These are phyloP conservation scores for Histomonas meleagridis DNA, from an alignment of 208 protist species.

Conservation along the genomic window DNA sequence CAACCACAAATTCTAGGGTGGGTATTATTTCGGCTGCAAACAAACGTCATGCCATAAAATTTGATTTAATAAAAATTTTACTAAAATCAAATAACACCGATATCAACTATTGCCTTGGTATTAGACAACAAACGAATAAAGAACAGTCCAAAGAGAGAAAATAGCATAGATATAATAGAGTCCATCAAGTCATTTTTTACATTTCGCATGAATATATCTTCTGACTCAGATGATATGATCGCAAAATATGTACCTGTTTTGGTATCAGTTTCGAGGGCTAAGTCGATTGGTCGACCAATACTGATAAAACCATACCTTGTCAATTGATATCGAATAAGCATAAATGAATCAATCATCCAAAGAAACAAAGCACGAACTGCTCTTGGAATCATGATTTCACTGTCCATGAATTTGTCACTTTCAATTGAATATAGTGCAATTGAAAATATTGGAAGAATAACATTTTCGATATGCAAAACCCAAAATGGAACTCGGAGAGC, in stretches of 20 bases:
- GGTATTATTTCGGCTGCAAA: too few species aligned
- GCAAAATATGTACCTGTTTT: neutral
- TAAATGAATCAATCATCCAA: neutral
- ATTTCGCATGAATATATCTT: neutral
- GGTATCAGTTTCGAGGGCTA: neutral
- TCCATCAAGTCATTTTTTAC: neutral
- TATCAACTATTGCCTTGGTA: too few species aligned
- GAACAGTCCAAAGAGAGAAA: too few species aligned
- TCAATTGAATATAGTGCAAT: neutral
- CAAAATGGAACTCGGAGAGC: neutral
- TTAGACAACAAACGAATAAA: too few species aligned
- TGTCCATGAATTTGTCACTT: neutral
- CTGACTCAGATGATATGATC: neutral
- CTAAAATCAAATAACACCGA: too few species aligned
- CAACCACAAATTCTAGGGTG: too few species aligned
- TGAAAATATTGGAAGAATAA: neutral
- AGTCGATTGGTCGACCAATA: neutral
- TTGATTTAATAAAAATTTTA: too few species aligned
- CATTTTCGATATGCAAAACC: neutral
- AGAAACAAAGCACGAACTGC: neutral
- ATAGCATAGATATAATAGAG: neutral
- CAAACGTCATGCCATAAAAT: too few species aligned
- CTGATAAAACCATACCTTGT: neutral
- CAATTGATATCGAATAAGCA: neutral
- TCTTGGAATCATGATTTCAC: too few species aligned